Base-by-base conservation (phyloP, 768 basidiomycete species). In the Jaapia argillacea region DNA sequence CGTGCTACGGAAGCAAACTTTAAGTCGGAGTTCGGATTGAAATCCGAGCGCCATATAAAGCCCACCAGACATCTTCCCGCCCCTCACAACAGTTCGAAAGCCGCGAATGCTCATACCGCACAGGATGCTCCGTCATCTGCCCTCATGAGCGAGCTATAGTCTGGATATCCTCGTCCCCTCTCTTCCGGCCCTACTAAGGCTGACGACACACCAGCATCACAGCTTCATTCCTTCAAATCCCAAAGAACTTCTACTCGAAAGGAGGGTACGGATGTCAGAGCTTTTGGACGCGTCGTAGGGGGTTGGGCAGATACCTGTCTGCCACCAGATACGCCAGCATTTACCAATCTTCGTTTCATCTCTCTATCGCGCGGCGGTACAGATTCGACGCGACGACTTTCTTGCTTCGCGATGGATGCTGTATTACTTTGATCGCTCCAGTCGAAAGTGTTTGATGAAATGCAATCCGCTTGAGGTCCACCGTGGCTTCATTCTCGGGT, bases 121-220 rank as follows among this genome's bases (percentile, higher is more conserved):
- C 51, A 72, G 68, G 67, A 66, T 44, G 54, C 49, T 42, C 46
- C 18, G 23, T 27, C 22, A 4, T 60, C 51, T 49, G 42, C 41
- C 46, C 46, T 78, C 58, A 67, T 74, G 74, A 78, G 75, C 77
- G 76, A 77, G 77, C 71, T 67, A 80, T 79, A 76, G 77, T 79
- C 78, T 79, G 78, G 79, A 75, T 58, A 71, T 74, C 73, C 51
- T 48, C 13, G 18, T 44, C 6, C 27, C 25, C 22, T 28, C 18
- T 45, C 12, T 12, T 38, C 37, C 10, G 22, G 37, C 10, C 10
- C 7, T 10, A 10, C 12, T 7, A 12, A 33, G 13, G 37, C 37
- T 22, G 10, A 21, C 37, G 37, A 38, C 21, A 21, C 37, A 38
- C 37, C 37, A 38, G 37, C 12, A 38, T 13, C 7, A 7, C 37